Conservation (phyloP, 139 green algal species). For the Chlamydomonas sp. region DNA sequence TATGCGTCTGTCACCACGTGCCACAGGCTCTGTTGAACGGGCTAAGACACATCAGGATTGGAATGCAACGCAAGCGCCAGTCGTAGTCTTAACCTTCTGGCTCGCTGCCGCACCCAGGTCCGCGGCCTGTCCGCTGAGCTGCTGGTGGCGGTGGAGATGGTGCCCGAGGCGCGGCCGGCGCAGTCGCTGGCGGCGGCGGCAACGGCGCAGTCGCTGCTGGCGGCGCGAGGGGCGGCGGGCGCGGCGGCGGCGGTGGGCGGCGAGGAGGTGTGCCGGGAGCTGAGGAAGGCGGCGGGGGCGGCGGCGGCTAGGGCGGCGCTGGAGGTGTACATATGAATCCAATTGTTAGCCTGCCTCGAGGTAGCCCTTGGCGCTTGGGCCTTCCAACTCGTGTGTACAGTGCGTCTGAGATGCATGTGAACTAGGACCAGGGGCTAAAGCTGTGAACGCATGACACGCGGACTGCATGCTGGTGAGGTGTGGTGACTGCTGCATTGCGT, state of each 20-base stretch:
- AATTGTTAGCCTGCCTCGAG: background rate
- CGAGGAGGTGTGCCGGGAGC: background rate
- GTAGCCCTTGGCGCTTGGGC: too few species aligned
- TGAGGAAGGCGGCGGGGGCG: background rate
- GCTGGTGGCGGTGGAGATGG: slow-evolving; percentile 50
- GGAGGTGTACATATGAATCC: slow-evolving; percentile 14
- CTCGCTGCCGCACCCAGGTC: background rate
- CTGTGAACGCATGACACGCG: too few species aligned
- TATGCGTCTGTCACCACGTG: too few species aligned
- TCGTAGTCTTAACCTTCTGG: background rate
- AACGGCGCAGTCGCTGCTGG: background rate
- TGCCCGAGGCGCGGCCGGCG: slow-evolving; percentile 26
- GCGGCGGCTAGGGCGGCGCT: background rate
- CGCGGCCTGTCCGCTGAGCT: slow-evolving; percentile 12
- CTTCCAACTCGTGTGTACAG: too few species aligned
- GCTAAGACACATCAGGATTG: too few species aligned
- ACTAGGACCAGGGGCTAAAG: too few species aligned
- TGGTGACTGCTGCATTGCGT: too few species aligned
- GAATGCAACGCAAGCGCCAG: too few species aligned
- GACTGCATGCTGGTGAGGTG: too few species aligned
- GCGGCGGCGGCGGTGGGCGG: slow-evolving; percentile 6
- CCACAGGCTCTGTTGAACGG: too few species aligned
- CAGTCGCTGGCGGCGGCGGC: background rate
- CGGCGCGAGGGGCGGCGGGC: background rate
- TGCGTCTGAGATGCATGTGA: too few species aligned